phyloP scores from a whole-genome alignment of 192 early-diverging fungal species.

The Backusella mclennaniae region DNA sequence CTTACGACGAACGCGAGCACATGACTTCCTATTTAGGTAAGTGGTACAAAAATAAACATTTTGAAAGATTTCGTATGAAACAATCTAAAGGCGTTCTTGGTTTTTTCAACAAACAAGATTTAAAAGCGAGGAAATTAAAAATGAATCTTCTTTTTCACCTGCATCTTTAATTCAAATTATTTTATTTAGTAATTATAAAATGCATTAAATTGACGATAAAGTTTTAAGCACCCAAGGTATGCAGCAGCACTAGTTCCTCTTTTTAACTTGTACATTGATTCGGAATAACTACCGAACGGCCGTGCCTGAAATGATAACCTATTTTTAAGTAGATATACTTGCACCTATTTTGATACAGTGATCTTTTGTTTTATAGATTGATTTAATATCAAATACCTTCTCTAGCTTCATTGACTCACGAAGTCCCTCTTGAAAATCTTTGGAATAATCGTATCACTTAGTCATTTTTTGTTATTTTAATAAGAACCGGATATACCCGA shows the following conservation, averaged over 20 bases:
- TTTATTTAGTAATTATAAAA: background rate
- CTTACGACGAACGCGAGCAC: background rate
- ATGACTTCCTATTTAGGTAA: conserved; percentile 1
- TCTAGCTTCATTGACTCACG: no score
- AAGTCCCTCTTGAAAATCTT: no score
- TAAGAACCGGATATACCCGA: no score
- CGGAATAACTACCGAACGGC: background rate
- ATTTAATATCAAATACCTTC: no score
- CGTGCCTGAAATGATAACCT: background rate
- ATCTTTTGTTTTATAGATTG: no score
- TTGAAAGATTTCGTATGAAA: background rate
- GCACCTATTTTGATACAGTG: no score
- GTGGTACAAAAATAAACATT: background rate
- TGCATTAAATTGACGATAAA: background rate
- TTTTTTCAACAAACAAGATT: background rate
- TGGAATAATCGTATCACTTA: no score
- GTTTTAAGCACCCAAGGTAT: background rate
- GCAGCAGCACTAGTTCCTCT: background rate
- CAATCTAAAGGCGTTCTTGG: background rate
- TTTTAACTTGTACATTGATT: background rate
- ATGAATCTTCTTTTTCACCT: background rate
- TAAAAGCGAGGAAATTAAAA: background rate
- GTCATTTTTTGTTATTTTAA: no score
- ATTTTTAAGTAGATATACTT: background rate
- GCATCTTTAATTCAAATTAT: background rate